phyloP scores from a whole-genome alignment of 176 grass and related monocot genomes.

The Musa troglodytarum region DNA sequence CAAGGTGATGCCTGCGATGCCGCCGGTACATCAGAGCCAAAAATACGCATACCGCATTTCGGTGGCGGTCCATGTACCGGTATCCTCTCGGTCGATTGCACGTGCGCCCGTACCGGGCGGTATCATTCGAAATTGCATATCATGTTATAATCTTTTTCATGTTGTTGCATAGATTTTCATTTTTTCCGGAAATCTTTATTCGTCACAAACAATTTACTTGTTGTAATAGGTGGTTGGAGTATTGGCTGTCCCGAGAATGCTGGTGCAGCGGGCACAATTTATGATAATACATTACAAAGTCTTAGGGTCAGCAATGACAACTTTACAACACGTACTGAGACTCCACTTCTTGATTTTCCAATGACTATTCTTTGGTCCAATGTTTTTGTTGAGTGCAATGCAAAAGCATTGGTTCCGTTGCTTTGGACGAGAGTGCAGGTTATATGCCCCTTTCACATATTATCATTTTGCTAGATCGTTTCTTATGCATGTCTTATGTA shows the following conservation, averaged over 20 bases:
- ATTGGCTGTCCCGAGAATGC: slow-evolving; percentile 80
- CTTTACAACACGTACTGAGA: slow-evolving; percentile 81
- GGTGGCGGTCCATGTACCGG: too few species aligned
- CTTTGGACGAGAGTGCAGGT: slow-evolving; percentile 99
- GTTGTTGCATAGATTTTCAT: background rate
- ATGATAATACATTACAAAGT: slow-evolving; percentile 79
- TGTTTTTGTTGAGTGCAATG: slow-evolving; percentile 77
- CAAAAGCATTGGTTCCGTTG: slow-evolving; percentile 86
- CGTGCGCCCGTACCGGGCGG: too few species aligned
- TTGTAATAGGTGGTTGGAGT: slow-evolving; percentile 68
- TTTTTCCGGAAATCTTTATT: background rate
- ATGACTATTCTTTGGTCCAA: slow-evolving; percentile 77
- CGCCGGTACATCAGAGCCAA: too few species aligned
- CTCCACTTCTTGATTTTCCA: slow-evolving; percentile 92
- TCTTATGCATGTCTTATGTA: background rate
- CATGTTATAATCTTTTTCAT: too few species aligned
- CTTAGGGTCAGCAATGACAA: slow-evolving; percentile 96
- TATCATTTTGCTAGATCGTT: background rate
- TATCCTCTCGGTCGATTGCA: too few species aligned
- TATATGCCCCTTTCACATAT: slow-evolving; percentile 16
- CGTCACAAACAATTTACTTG: slow-evolving; percentile 5
- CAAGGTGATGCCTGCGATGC: too few species aligned
- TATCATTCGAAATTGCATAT: too few species aligned
- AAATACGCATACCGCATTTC: too few species aligned
- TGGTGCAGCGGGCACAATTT: slow-evolving; percentile 86